A percentile compares a stretch with the other conserved stretches of the same genome.
Evolutionary conservation across 441 rosid genomes (phyloP).

Genomic region (Hura crepitans): DNA sequence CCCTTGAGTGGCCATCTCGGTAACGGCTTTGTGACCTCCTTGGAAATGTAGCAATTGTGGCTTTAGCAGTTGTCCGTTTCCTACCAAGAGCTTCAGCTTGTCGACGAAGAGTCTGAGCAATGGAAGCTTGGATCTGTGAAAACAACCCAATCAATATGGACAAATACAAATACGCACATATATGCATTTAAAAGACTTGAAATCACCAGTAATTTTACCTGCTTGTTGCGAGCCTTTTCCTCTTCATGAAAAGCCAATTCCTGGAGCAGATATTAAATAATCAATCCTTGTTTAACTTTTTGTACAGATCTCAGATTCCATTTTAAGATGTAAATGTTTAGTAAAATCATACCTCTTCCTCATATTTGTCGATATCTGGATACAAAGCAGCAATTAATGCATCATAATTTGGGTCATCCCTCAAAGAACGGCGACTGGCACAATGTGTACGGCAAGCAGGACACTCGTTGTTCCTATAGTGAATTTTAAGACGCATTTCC

Average conservation of each 20-base stretch:
- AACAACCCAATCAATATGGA: slow-evolving; percentile 11
- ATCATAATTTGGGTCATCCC: slow-evolving; percentile 94
- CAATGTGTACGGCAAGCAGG: slow-evolving; percentile 99
- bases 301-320: slow-evolving; percentile 7
- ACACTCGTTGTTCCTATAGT: slow-evolving; percentile 89
- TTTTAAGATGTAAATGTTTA: slow-evolving; percentile 9
- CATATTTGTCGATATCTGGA: slow-evolving; percentile 74
- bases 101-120: slow-evolving; percentile 48
- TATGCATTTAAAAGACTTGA: neutral
- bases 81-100: slow-evolving; percentile 61
- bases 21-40: slow-evolving; percentile 39
- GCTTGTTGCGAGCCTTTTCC: slow-evolving; percentile 56
- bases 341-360: slow-evolving; percentile 59
- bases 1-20: slow-evolving; percentile 38
- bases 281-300: neutral
- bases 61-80: slow-evolving; percentile 40
- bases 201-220: slow-evolving; percentile 33
- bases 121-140: slow-evolving; percentile 61
- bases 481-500: neutral
- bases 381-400: slow-evolving; percentile 72
- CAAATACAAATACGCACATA: neutral
- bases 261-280: slow-evolving; percentile 29
- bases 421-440: slow-evolving; percentile 91
- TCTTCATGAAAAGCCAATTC: slow-evolving; percentile 71
- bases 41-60: slow-evolving; percentile 30